Percentiles rank a stretch among this genome's conserved stretches.
Conservation (phyloP, 2,329 filamentous ascomycete species). For the Botrytis porri region DNA sequence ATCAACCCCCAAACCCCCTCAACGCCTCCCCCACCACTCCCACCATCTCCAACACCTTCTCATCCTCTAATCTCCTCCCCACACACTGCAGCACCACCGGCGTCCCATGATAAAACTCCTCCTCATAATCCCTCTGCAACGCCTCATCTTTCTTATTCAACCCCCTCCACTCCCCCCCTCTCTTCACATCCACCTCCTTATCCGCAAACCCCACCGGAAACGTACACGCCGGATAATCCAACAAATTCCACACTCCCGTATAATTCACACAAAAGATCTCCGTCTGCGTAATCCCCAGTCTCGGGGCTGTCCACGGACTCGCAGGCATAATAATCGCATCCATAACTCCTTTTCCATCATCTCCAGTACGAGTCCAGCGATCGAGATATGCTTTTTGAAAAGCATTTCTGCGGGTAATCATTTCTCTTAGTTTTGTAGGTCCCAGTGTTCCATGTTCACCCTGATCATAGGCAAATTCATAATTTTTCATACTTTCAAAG, state of each 20-base stretch:
- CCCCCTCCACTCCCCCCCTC: conserved; percentile 28
- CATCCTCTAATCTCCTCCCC: conserved; percentile 35
- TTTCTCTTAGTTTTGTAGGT: conserved; percentile 35
- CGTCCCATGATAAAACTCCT: conserved; percentile 36
- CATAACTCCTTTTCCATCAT: conserved; percentile 27
- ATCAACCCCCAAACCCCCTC: conserved; percentile 19
- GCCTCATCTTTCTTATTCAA: conserved; percentile 34
- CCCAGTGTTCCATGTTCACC: conserved; percentile 34
- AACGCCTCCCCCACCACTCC: conserved; percentile 39
- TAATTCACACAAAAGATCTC: conserved; percentile 34
- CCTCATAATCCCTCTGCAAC: conserved; percentile 37
- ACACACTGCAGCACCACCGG: conserved; percentile 36
- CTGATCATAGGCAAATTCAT: conserved; percentile 32
- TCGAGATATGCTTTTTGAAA: conserved; percentile 41
- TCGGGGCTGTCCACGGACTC: conserved; percentile 39
- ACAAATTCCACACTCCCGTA: conserved; percentile 36
- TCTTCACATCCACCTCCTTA: conserved; percentile 39
- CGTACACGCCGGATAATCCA: conserved; percentile 40
- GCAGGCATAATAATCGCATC: conserved; percentile 39
- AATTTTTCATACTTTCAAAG: conserved; percentile 35
- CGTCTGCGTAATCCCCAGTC: conserved; percentile 34
- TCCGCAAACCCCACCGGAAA: conserved; percentile 46
- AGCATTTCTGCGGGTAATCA: conserved; percentile 37
- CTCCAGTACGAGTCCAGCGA: conserved; percentile 38
- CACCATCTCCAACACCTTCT: conserved; percentile 41